Conservation (phyloP, 176 grass and related monocot species). For the Oryza officinalis region DNA sequence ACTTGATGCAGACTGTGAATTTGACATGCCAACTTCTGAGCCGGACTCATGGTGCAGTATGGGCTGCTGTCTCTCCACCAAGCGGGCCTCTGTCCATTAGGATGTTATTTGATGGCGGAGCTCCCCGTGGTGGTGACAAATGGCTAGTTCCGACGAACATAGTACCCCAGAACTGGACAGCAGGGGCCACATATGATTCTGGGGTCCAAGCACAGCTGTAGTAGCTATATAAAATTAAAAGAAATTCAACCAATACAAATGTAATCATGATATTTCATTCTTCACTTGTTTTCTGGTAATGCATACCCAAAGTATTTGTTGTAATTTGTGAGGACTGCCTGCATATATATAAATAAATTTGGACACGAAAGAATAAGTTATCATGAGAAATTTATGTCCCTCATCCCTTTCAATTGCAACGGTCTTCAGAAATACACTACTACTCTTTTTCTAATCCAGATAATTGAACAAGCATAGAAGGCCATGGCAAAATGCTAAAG, state of each 20-base stretch:
- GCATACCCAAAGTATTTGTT: not conserved
- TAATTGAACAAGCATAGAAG: slow-evolving; percentile 10
- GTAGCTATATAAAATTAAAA: slow-evolving; percentile 4
- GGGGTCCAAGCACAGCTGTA: slow-evolving; percentile 56
- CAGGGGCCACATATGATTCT: slow-evolving; percentile 66
- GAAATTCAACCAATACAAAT: not conserved
- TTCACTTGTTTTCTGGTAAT: not conserved
- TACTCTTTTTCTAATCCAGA: slow-evolving; percentile 11
- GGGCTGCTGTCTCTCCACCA: slow-evolving; percentile 55
- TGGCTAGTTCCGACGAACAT: slow-evolving; percentile 57
- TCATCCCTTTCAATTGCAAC: not conserved
- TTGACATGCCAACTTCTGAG: slow-evolving; percentile 66
- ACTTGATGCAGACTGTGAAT: slow-evolving; percentile 56
- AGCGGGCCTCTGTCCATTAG: slow-evolving; percentile 61
- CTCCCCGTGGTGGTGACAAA: slow-evolving; percentile 22
- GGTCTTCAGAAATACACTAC: not conserved
- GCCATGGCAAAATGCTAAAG: slow-evolving; percentile 14
- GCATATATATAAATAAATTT: slow-evolving; percentile 19
- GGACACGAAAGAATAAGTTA: slow-evolving; percentile 6
- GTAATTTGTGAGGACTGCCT: slow-evolving; percentile 6
- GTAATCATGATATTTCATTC: slow-evolving; percentile 14
- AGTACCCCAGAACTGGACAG: slow-evolving; percentile 67
- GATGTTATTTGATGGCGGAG: slow-evolving; percentile 59
- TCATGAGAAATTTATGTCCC: not conserved
- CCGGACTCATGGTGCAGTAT: slow-evolving; percentile 64